Evolutionary conservation across 306 rosid genomes (phyloP), one percentile per base, ranked within the genome.

Genomic region (Mimosa bimucronata): DNA sequence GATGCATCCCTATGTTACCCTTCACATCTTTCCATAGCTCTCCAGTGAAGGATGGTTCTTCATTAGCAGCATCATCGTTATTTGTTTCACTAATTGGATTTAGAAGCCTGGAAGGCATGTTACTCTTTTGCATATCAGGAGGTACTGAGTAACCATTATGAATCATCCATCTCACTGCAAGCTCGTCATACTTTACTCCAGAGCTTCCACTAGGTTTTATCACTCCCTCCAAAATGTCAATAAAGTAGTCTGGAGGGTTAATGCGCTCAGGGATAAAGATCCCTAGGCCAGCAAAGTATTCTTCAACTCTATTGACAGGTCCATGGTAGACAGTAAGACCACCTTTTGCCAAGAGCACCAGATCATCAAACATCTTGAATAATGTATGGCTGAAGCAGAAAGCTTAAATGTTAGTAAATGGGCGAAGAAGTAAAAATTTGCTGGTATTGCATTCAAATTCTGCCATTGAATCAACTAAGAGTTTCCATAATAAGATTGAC

Each of bases 271-370:
- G 99, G 76, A 95, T 80, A 61, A 74, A 67, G 77, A 95, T 91
- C 81, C 98, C 99, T n/a, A 95, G 84, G 80, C 90, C 86, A 75
- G 91, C 82, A 81, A 95, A 93, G 86, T 95, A 95, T 79, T 89
- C 96, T 81, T 95, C 98, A 77, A 88, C 97, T 85, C 82, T 86
- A 87, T 80, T 95, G 71, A 85, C 86, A 10, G 99, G 85, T 85
- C 99, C 99, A 71, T 95, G 96, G 81, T 93, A 95, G 81, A 90
- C 98, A 14, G 95, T 93, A 13, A 93, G 89, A 79, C 99, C 99
- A 8, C 99, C 99, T 92, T 93, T 93, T 80, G 94, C 99, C 70
- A 93, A 89, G 83, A 95, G 98, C 82, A 95, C 79, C 88, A 95
- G 83, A 77, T 95, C 99, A 57, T 95, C 99, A 82, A 95, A 95